Base-by-base conservation (phyloP, 2,329 filamentous ascomycete species). In the Colletotrichum liriopes region DNA sequence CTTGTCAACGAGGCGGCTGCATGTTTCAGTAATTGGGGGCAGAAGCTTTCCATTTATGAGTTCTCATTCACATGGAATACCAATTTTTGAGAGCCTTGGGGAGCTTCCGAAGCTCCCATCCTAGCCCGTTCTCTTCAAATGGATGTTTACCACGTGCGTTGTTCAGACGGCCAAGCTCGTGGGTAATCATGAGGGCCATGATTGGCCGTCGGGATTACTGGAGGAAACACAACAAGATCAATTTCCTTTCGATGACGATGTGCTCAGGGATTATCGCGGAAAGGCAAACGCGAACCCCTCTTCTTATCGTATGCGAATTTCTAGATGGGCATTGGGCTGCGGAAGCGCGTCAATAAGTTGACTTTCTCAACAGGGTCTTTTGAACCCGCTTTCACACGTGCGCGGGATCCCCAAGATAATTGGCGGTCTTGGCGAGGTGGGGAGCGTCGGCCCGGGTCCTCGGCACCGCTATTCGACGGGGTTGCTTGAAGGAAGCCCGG, bases 181-280 rank as follows among this genome's bases (percentile, higher is more conserved):
- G 67, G 67, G 63, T 62, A 71, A 56, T 67, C 56, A 55, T 62
- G 16, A 60, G 55, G n/a, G 1, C 23, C 16, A 11, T 60, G 47
- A 71, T 67, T 71, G 67, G 67, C 26, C 63, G 37, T 49, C 11
- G 18, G 11, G 16, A 2, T n/a, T 12, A 16, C 45, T 26, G 14
- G 5, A n/a, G 12, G 41, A 14, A 0, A 6, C 12, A 16, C 2
- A 26, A 26, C 18, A 49, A 32, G 18, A 7, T 49, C 41, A 47
- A 20, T 7, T 35, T 43, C n/a, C 20, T 14, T 18, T 26, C 11
- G 12, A 67, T 71, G 68, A 71, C 68, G 63, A 61, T 56, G 20
- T n/a, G 8, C 8, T 11, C 55, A 56, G 32, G 49, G 63, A 47
- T 49, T 8, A 61, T 47, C 11, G 63, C 23, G 47, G 47, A 51